phyloP scores from a whole-genome alignment of 108 stramenopile species.

The Fragilariopsis cylindrus region DNA sequence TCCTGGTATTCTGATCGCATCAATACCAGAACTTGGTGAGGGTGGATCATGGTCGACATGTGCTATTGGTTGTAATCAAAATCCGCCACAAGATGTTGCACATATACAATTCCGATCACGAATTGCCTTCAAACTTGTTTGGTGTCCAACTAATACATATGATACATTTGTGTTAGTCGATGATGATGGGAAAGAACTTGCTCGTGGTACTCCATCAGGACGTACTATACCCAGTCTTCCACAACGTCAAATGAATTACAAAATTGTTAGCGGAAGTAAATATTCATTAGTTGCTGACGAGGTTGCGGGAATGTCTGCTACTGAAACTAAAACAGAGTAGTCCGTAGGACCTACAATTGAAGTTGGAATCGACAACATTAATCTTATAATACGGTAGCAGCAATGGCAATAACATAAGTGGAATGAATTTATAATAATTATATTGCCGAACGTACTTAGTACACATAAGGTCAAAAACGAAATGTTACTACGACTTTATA shows the following conservation, averaged over 20 bases:
- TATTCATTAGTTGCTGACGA: slow-evolving; percentile 72
- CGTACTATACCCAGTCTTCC: slow-evolving; percentile 52
- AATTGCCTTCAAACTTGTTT: slow-evolving; percentile 90
- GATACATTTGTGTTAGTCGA: slow-evolving; percentile 88
- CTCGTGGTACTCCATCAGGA: slow-evolving; percentile 43
- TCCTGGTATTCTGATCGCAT: slow-evolving; percentile 79
- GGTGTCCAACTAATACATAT: slow-evolving; percentile 82
- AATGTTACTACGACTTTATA: too few species aligned
- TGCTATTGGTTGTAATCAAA: slow-evolving; percentile 72
- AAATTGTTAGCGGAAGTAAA: slow-evolving; percentile 75
- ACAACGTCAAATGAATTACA: slow-evolving; percentile 84
- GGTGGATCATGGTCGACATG: slow-evolving; percentile 90
- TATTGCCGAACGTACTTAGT: too few species aligned
- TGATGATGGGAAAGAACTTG: slow-evolving; percentile 62
- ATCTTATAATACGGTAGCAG: too few species aligned
- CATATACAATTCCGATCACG: slow-evolving; percentile 86
- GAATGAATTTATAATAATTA: too few species aligned
- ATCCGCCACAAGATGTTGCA: slow-evolving; percentile 90
- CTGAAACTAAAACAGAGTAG: too few species aligned
- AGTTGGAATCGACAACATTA: too few species aligned
- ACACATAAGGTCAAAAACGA: too few species aligned
- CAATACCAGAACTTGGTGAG: slow-evolving; percentile 80
- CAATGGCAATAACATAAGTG: too few species aligned
- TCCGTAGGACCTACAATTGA: too few species aligned
- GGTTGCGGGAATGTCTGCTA: slow-evolving; percentile 31